Evolutionary conservation across 2,329 filamentous ascomycete species (phyloP), one percentile per base, ranked within the genome.

Genomic region (Lomentospora prolificans): DNA sequence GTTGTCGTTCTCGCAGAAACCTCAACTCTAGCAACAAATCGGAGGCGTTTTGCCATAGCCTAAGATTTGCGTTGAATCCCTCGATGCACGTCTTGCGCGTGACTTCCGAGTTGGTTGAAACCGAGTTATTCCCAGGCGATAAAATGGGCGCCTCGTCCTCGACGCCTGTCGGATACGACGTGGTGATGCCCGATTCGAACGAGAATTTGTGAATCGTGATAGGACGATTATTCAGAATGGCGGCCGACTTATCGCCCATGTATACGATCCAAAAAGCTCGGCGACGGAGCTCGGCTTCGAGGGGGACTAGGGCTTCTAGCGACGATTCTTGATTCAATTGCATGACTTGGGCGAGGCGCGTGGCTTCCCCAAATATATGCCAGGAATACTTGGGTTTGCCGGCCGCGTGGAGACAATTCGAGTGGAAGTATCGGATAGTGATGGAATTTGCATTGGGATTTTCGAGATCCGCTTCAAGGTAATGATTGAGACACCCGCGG

Each of bases 301-400:
- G 60, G 0, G 66, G 64, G 1, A 63, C 58, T 1, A 74, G 59
- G 0, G 64, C 66, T n/a, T 69, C 63, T 0, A 70, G 58, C 0
- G 72, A 69, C 0, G 64, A 62, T 58, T 75, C 72, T 3, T 74
- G 67, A 46, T 75, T 67, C 27, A 75, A 59, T 12, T 70, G 65
- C 71, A 75, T 74, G 1, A 69, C 67, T 58, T 75, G 72, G 0
- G 67, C 69, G 4, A 75, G 65, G 1, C 71, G 64, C 3, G 68
- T 69, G 1, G 72, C 72, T 57, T 75, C 71, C 1, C 72, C 72
- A 58, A 75, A 72, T 1, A 75, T 71, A 51, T 74, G 70, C 71
- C 72, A 75, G 3, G 72, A 74, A 19, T 71, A 67, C 25, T 70
- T 67, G 3, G 71, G 70, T 41, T 71, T 73, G 0, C 72, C 73